phyloP scores from a whole-genome alignment of 352 stramenopile genomes.

The Pythium periplocum region DNA sequence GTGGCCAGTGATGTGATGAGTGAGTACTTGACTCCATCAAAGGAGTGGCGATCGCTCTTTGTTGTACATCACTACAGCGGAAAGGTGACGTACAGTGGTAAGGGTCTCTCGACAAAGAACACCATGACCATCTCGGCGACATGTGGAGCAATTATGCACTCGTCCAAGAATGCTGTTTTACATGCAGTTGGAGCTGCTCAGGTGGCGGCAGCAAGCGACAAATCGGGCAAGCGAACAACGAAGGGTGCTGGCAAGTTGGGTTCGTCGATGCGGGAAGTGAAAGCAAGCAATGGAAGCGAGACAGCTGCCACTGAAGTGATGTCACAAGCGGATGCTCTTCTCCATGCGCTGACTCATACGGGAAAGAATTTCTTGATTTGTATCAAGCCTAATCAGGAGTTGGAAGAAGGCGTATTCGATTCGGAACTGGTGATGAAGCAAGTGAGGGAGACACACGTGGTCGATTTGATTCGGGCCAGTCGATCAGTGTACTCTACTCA shows the following conservation, averaged over 20 bases:
- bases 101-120: conserved; percentile 64
- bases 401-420: conserved; percentile 62
- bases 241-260: conserved; percentile 15
- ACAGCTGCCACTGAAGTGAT: conserved; percentile 53
- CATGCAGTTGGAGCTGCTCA: conserved; percentile 64
- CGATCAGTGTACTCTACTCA: conserved; percentile 71
- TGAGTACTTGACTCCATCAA: conserved; percentile 62
- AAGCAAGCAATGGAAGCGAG: conserved; percentile 20
- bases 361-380: conserved; percentile 82
- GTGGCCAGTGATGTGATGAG: conserved; percentile 47
- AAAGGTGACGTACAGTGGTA: conserved; percentile 75
- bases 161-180: conserved; percentile 73
- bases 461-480: conserved; percentile 71
- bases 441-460: conserved; percentile 57
- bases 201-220: conserved; percentile 50
- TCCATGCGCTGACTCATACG: conserved; percentile 65
- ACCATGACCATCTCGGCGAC: conserved; percentile 71
- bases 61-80: conserved; percentile 65
- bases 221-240: conserved; percentile 31
- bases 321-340: conserved; percentile 58
- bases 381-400: conserved; percentile 64
- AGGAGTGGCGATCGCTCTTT: conserved; percentile 76
- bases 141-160: conserved; percentile 80
- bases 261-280: conserved; percentile 36
- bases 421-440: conserved; percentile 69